Evolutionary conservation across 768 basidiomycete species (phyloP).

Genomic region (Tricholoma terreum): DNA sequence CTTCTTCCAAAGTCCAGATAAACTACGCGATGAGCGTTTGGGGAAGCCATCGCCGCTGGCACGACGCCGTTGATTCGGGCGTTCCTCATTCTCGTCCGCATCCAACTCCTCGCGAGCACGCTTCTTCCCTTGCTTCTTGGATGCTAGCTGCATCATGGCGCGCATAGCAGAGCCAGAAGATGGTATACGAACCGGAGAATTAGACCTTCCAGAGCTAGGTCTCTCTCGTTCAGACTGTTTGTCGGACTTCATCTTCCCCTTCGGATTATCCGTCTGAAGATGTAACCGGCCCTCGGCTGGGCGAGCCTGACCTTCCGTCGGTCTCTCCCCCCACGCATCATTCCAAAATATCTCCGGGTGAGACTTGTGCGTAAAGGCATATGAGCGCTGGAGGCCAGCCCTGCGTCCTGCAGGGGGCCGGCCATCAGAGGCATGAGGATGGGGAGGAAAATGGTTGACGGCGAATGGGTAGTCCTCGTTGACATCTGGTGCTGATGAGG

Average conservation of each 20-base stretch:
- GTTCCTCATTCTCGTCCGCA: not conserved
- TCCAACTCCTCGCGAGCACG: slow-evolving; percentile 3
- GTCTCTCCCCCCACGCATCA: not conserved
- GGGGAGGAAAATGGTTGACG: not conserved
- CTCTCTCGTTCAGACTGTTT: not conserved
- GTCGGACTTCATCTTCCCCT: not conserved
- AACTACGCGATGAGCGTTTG: not conserved
- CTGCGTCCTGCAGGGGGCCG: not conserved
- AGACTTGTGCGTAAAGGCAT: slow-evolving; percentile 1
- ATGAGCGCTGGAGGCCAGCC: not conserved
- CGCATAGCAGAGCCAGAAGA: not conserved
- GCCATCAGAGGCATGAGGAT: not conserved
- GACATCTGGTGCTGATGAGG: not conserved
- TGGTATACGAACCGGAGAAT: not conserved
- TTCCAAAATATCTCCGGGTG: slow-evolving; percentile 2
- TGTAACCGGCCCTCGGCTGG: not conserved
- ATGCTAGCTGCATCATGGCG: not conserved
- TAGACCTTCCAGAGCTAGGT: not conserved
- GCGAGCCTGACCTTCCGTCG: not conserved
- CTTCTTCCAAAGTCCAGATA: slow-evolving; percentile 1
- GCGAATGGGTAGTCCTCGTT: not conserved
- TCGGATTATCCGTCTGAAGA: not conserved
- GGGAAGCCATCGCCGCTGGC: not conserved
- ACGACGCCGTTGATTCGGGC: not conserved
- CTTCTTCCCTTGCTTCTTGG: slow-evolving; percentile 3